Base-by-base conservation (phyloP, 495 filamentous ascomycete species). In the Xylaria sp. region DNA sequence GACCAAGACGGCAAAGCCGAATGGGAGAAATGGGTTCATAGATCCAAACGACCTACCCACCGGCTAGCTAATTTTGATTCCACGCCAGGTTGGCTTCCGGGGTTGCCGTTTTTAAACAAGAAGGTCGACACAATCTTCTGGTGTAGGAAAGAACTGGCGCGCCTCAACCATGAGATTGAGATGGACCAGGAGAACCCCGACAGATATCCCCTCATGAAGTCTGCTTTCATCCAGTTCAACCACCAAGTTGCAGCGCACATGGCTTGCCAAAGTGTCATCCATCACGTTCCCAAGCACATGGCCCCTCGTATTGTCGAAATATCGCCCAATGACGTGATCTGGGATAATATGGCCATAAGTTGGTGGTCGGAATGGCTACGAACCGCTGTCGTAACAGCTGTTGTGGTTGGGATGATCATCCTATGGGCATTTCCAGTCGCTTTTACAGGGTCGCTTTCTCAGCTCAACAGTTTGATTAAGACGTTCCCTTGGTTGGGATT, bases 221-320 rank as follows among this genome's bases (percentile, higher is more conserved):
- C 97, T 15, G 96, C 96, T 17, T 99, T 99, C 76, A 94, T 99
- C 67, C 96, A 99, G 79, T 99, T 99, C 86, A 97, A 98, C 74
- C 93, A 97, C 75, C 96, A 99, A 80, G 93, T 97, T 6, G 94
- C 95, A 9, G 96, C 96, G 2, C 96, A 99, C 75, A 98, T 99
- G 96, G 95, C 95, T 69, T 97, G 93, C 79, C 96, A 99, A 80
- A 87, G 93, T 31, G 89, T 97, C 71, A 94, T 90, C 53, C 95
- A 98, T 75, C 96, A 99, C 75, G 79, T 96, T 7, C 97, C 97
- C 2, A 93, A 95, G 75, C 91, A 95, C 66, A 99, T 99, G 96
- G 90, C 93, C 4, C 97, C 96, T 35, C 92, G 96, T 26, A 88
- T 92, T 53, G 92, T 98, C 21, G 96, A 98, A 77, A 95, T 99